A percentile compares a stretch with the other conserved stretches of the same genome.
phyloP scores from a whole-genome alignment of 257 asterid genomes.

The Marsdenia floribunda region DNA sequence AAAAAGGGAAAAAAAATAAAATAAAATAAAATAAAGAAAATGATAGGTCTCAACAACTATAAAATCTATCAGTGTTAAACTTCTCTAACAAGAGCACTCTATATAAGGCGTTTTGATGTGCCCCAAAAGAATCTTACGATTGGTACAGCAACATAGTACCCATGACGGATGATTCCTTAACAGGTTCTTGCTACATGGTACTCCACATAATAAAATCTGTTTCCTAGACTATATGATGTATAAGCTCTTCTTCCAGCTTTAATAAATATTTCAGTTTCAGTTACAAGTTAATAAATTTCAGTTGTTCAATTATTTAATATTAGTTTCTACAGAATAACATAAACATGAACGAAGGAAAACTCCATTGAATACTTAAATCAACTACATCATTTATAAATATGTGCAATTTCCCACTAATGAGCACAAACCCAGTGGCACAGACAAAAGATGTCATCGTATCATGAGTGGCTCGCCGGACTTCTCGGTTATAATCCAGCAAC shows the following conservation, averaged over 20 bases:
- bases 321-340: not conserved
- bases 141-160: not conserved
- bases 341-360: not conserved
- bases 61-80: not conserved
- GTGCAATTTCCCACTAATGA: not conserved
- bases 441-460: slow-evolving; percentile 84
- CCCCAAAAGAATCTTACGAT: not conserved
- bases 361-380: not conserved
- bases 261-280: not conserved
- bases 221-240: not conserved
- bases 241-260: not conserved
- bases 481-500: slow-evolving; percentile 87
- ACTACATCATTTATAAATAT: not conserved
- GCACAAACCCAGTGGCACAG: slow-evolving; percentile 65
- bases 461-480: slow-evolving; percentile 94
- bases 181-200: not conserved
- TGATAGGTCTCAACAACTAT: not conserved
- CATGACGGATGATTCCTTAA: not conserved
- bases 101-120: not conserved
- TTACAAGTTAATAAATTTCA: not conserved
- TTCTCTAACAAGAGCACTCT: not conserved
- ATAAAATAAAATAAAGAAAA: not conserved
- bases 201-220: not conserved
- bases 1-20: not conserved
- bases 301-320: not conserved